Evolutionary conservation across 768 basidiomycete species (phyloP).

Genomic region (Coprinopsis marcescibilis): DNA sequence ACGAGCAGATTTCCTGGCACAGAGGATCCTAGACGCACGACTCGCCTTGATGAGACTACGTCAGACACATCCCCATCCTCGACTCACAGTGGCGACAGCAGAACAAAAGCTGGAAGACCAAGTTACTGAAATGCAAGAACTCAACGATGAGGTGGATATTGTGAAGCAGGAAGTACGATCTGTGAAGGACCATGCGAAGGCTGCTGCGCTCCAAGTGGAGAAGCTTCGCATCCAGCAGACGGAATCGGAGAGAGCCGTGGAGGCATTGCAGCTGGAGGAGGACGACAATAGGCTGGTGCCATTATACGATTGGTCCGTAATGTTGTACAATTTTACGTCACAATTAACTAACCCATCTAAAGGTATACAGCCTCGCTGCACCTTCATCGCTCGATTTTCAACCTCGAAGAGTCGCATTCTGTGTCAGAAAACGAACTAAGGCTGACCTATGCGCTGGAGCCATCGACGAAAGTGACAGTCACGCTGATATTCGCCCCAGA

Average conservation of each 20-base stretch:
- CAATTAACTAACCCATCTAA: background rate
- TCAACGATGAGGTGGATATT: conserved; percentile 58
- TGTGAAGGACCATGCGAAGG: conserved; percentile 60
- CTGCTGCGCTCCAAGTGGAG: conserved; percentile 50
- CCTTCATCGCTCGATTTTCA: conserved; percentile 57
- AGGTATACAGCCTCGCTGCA: conserved; percentile 71
- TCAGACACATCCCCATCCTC: conserved; percentile 73
- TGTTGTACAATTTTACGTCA: background rate
- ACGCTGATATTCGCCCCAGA: conserved; percentile 66
- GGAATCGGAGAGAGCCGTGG: conserved; percentile 66
- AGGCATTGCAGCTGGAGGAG: conserved; percentile 48
- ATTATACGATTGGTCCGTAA: conserved; percentile 41
- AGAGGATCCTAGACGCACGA: conserved; percentile 79
- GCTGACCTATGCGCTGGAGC: conserved; percentile 53
- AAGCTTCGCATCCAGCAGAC: conserved; percentile 52
- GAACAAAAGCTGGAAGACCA: conserved; percentile 70
- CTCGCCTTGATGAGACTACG: conserved; percentile 75
- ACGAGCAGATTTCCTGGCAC: conserved; percentile 55
- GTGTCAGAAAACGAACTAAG: conserved; percentile 75
- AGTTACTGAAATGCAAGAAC: conserved; percentile 71
- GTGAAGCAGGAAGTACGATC: conserved; percentile 44
- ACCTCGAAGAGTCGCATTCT: conserved; percentile 51
- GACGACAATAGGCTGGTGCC: conserved; percentile 61
- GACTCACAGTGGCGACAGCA: conserved; percentile 72
- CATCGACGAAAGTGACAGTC: conserved; percentile 32